A percentile compares a stretch with the other conserved stretches of the same genome.
Conservation (phyloP, 2,329 filamentous ascomycete genomes). For the Phaeosphaeriaceae sp. region DNA sequence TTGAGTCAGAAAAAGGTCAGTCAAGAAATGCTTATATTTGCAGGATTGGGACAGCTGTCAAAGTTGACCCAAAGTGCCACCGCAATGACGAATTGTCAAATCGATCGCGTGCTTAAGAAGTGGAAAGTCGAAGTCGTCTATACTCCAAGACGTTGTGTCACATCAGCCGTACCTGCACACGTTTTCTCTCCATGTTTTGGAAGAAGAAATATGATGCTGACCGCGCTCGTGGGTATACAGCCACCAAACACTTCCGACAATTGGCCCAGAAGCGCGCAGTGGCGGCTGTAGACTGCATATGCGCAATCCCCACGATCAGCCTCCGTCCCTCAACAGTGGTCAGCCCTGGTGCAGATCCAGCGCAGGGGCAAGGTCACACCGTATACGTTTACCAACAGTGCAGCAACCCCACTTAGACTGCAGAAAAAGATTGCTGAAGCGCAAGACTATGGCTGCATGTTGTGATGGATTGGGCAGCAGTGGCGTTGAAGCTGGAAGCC, state of each 20-base stretch:
- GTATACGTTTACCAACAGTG: neutral
- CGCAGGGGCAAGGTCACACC: conserved; percentile 2
- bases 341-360: conserved; percentile 8
- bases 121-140: conserved; percentile 23
- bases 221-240: conserved; percentile 1
- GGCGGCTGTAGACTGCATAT: conserved; percentile 1
- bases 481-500: conserved; percentile 1
- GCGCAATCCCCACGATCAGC: neutral
- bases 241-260: neutral
- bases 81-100: neutral
- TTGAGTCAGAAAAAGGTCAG: neutral
- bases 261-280: neutral
- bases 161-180: conserved; percentile 55
- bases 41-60: neutral
- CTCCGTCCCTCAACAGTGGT: conserved; percentile 9
- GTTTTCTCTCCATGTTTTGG: conserved; percentile 22
- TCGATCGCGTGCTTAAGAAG: conserved; percentile 2
- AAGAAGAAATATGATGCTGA: conserved; percentile 7
- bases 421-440: neutral
- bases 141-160: conserved; percentile 54
- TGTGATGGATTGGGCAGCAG: neutral
- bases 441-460: conserved; percentile 1
- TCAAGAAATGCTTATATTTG: neutral
- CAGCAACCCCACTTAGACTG: neutral
- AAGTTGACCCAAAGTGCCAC: neutral